Evolutionary conservation across 345 rosid genomes (phyloP).

Genomic region (Brassica juncea): DNA sequence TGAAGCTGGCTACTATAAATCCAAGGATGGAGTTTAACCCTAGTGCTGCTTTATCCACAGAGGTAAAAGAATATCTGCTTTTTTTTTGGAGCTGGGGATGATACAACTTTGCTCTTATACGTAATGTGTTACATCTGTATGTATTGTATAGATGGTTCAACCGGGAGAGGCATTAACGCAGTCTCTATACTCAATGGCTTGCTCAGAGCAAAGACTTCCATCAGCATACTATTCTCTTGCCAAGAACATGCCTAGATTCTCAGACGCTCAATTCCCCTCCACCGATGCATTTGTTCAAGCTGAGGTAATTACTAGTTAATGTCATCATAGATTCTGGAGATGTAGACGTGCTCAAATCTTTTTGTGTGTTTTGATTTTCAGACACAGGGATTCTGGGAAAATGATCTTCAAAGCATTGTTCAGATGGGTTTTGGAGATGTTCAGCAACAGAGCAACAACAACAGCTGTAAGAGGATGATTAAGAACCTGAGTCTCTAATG

Average conservation of each 20-base stretch:
- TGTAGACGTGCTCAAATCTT: not conserved
- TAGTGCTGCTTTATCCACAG: constrained; percentile 58
- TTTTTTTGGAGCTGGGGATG: not conserved
- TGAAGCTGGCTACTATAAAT: constrained; percentile 86
- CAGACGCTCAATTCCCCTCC: constrained; percentile 44
- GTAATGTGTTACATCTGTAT: constrained; percentile 1
- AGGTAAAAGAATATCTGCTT: constrained; percentile 43
- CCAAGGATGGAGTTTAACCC: constrained; percentile 69
- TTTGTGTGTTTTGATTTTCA: constrained; percentile 22
- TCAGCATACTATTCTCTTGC: constrained; percentile 46
- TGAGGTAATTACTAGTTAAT: constrained; percentile 51
- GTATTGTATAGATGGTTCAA: constrained; percentile 51
- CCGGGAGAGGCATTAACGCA: constrained; percentile 51
- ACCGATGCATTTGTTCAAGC: constrained; percentile 46
- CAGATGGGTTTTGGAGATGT: constrained; percentile 82
- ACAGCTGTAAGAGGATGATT: constrained; percentile 41
- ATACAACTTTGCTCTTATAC: not conserved
- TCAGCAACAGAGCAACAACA: constrained; percentile 45
- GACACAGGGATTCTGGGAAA: constrained; percentile 62
- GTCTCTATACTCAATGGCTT: constrained; percentile 46
- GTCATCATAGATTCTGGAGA: not conserved
- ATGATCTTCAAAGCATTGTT: constrained; percentile 77
- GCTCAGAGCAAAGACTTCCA: constrained; percentile 55
- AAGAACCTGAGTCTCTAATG: not conserved
- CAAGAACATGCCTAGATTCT: constrained; percentile 47